Evolutionary conservation across 2,329 filamentous ascomycete species (phyloP).

Genomic region (Verticillium klebahnii): DNA sequence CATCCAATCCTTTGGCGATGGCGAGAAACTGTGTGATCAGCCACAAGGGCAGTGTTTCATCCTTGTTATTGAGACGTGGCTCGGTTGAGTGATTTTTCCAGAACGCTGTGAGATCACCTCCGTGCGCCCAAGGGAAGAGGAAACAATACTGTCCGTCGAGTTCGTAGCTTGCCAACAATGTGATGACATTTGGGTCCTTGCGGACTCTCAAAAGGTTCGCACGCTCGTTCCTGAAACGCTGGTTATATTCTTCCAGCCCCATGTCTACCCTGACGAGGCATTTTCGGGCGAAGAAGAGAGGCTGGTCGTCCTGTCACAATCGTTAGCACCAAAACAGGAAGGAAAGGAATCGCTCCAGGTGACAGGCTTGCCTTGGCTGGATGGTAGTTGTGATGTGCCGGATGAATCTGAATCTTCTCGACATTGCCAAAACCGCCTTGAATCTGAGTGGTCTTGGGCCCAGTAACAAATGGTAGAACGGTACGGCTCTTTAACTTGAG

Average conservation of each 20-base stretch:
- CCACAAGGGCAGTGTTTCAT: conserved; percentile 2
- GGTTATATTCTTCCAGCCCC: not conserved
- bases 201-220: not conserved
- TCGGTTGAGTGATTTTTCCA: conserved; percentile 6
- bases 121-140: conserved; percentile 14
- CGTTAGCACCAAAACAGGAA: not conserved
- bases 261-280: not conserved
- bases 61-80: not conserved
- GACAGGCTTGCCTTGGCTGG: not conserved
- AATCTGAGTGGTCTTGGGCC: not conserved
- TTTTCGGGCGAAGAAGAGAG: not conserved
- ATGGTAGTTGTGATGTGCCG: not conserved
- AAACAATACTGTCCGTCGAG: conserved; percentile 6
- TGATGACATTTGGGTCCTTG: conserved; percentile 7
- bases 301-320: not conserved
- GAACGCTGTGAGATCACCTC: conserved; percentile 4
- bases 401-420: not conserved
- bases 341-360: not conserved
- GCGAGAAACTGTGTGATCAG: conserved; percentile 8
- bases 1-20: conserved; percentile 5
- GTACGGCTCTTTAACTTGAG: not conserved
- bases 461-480: not conserved
- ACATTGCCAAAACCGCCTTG: not conserved
- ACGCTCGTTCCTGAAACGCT: not conserved
- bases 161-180: conserved; percentile 9